A percentile compares a stretch with the other conserved stretches of the same genome.
phyloP scores from a whole-genome alignment of 352 stramenopile genomes.

The Phytophthora vignae region DNA sequence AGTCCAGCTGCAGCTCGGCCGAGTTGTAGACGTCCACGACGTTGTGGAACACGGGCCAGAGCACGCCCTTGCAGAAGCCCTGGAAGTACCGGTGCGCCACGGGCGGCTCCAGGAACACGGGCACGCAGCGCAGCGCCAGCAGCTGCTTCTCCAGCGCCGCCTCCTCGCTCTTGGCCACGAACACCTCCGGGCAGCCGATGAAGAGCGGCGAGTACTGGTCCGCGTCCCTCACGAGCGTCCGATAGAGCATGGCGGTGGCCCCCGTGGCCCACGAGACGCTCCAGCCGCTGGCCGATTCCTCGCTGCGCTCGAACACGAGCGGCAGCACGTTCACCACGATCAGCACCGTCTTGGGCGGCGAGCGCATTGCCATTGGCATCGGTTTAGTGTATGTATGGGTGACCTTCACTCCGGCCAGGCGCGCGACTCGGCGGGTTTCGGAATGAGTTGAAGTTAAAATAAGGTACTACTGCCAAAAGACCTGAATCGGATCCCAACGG shows the following conservation, averaged over 20 bases:
- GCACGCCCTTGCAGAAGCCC: constrained; percentile 97
- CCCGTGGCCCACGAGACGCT: constrained; percentile 76
- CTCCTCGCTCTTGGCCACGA: constrained; percentile 67
- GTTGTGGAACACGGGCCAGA: constrained; percentile 98
- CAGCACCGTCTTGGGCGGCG: constrained; percentile 62
- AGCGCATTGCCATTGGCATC: neutral
- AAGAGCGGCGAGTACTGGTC: constrained; percentile 71
- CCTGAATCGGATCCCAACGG: neutral
- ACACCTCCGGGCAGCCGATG: constrained; percentile 81
- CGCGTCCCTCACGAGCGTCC: constrained; percentile 63
- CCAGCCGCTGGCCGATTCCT: constrained; percentile 49
- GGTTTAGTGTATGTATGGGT: neutral
- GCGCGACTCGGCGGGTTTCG: constrained; percentile 18
- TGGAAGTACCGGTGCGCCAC: constrained; percentile 90
- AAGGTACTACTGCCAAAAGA: neutral
- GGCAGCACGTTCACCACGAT: constrained; percentile 86
- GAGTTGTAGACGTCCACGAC: constrained; percentile 96
- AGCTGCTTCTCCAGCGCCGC: constrained; percentile 77
- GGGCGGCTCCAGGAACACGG: constrained; percentile 94
- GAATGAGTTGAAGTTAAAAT: constrained; percentile 34
- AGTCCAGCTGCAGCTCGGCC: constrained; percentile 70
- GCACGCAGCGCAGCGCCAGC: constrained; percentile 93
- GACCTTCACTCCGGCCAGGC: constrained; percentile 18
- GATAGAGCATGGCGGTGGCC: constrained; percentile 80
- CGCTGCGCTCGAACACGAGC: constrained; percentile 72